A percentile compares a stretch with the other conserved stretches of the same genome.
phyloP scores from a whole-genome alignment of 2,329 filamentous ascomycete species.

The Pseudogymnoascus sp. region DNA sequence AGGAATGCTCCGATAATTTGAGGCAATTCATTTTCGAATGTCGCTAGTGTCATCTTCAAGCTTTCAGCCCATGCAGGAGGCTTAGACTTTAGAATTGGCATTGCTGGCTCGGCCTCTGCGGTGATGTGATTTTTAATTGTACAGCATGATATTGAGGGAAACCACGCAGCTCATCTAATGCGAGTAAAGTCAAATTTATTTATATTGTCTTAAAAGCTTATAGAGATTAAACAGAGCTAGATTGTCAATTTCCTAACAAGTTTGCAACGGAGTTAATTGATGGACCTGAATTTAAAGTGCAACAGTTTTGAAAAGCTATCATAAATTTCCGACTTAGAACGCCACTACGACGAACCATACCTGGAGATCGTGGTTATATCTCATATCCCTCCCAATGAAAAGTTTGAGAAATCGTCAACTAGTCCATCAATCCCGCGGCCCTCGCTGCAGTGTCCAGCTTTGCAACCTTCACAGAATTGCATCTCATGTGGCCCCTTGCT shows the following conservation, averaged over 20 bases:
- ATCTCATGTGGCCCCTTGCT: constrained; percentile 21
- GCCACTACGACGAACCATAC: neutral
- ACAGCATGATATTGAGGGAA: neutral
- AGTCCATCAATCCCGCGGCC: neutral
- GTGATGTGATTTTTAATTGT: neutral
- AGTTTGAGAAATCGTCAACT: neutral
- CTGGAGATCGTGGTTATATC: neutral
- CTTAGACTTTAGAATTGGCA: constrained; percentile 35
- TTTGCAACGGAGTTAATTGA: neutral
- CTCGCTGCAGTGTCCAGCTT: constrained; percentile 14
- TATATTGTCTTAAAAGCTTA: neutral
- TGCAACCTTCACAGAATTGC: constrained; percentile 23
- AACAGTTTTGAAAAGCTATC: neutral
- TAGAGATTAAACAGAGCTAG: neutral
- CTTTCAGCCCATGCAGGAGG: constrained; percentile 40
- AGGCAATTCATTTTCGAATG: constrained; percentile 41
- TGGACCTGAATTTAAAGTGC: neutral
- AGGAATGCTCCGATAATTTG: constrained; percentile 37
- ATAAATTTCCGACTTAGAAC: neutral
- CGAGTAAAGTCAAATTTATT: neutral
- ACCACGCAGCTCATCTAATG: neutral
- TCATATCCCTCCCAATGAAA: neutral
- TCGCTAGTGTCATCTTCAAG: constrained; percentile 36
- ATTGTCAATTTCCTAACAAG: neutral
- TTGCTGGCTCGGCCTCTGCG: neutral